Conservation (phyloP, 139 green algal species). For the Picochlorum sp. region DNA sequence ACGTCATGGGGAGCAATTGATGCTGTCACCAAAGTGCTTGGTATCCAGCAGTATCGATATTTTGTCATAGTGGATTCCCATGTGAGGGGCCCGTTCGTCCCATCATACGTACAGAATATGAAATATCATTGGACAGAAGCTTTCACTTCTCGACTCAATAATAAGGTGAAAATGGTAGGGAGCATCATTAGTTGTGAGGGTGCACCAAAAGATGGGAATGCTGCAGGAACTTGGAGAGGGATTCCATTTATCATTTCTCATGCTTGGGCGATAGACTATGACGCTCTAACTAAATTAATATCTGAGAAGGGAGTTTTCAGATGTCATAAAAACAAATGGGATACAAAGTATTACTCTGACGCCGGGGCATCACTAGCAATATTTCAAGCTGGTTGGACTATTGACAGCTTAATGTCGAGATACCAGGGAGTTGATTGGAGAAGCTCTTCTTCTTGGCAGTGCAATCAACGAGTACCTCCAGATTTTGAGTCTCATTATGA, state of each 20-base stretch:
- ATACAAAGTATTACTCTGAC: slow-evolving; percentile 19
- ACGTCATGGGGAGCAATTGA: slow-evolving; percentile 13
- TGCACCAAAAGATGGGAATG: slow-evolving; percentile 14
- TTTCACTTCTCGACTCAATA: slow-evolving; percentile 16
- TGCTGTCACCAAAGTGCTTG: not conserved
- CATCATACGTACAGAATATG: slow-evolving; percentile 16
- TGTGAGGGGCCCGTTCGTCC: slow-evolving; percentile 34
- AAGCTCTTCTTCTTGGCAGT: slow-evolving; percentile 19
- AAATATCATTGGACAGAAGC: slow-evolving; percentile 27
- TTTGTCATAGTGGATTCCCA: slow-evolving; percentile 29
- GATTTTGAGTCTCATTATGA: slow-evolving; percentile 22
- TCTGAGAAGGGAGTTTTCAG: slow-evolving; percentile 5
- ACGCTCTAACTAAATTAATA: slow-evolving; percentile 4
- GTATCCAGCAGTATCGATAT: slow-evolving; percentile 1
- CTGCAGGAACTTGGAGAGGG: slow-evolving; percentile 13
- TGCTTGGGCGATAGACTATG: slow-evolving; percentile 18
- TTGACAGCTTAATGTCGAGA: slow-evolving; percentile 28
- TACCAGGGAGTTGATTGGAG: slow-evolving; percentile 39
- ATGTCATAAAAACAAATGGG: slow-evolving; percentile 21
- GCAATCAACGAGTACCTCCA: slow-evolving; percentile 13
- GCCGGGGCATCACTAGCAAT: slow-evolving; percentile 21
- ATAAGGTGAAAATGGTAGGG: slow-evolving; percentile 30
- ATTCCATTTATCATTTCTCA: slow-evolving; percentile 18
- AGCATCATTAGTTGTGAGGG: slow-evolving; percentile 29
- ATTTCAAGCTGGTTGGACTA: slow-evolving; percentile 18